A percentile compares a stretch with the other conserved stretches of the same genome.
These are phyloP conservation scores for Daphne laureola DNA, from an alignment of 441 rosid genomes.

Conservation along the genomic window DNA sequence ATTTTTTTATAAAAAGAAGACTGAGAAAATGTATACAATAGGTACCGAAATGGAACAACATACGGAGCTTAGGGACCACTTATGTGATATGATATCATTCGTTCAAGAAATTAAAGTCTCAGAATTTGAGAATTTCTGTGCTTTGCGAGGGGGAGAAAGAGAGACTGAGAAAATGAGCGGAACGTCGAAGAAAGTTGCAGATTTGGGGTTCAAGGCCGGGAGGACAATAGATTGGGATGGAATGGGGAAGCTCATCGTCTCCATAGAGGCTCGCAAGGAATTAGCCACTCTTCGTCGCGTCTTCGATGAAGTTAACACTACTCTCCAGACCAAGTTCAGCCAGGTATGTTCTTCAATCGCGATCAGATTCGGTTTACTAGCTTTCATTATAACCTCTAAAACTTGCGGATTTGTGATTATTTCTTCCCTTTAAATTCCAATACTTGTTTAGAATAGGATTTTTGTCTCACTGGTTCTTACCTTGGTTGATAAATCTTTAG, in stretches of 20 bases:
- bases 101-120: not conserved
- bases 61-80: no score
- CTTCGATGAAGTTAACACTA: conserved; percentile 75
- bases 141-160: conserved; percentile 11
- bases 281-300: conserved; percentile 78
- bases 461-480: no score
- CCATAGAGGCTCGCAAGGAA: conserved; percentile 90
- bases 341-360: conserved; percentile 28
- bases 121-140: conserved; percentile 2
- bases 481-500: no score
- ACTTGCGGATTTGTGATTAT: no score
- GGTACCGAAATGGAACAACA: no score
- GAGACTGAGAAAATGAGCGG: conserved; percentile 50
- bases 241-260: conserved; percentile 74
- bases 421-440: no score
- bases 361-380: conserved; percentile 13
- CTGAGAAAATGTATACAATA: no score
- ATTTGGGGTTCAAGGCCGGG: conserved; percentile 64
- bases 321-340: conserved; percentile 85
- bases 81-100: no score
- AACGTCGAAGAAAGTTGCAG: conserved; percentile 52
- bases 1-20: no score
- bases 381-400: not conserved
- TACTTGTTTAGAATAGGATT: no score
- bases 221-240: conserved; percentile 81